A percentile compares a stretch with the other conserved stretches of the same genome.
phyloP scores from a whole-genome alignment of 2,329 filamentous ascomycete genomes.

The Venturia effusa region DNA sequence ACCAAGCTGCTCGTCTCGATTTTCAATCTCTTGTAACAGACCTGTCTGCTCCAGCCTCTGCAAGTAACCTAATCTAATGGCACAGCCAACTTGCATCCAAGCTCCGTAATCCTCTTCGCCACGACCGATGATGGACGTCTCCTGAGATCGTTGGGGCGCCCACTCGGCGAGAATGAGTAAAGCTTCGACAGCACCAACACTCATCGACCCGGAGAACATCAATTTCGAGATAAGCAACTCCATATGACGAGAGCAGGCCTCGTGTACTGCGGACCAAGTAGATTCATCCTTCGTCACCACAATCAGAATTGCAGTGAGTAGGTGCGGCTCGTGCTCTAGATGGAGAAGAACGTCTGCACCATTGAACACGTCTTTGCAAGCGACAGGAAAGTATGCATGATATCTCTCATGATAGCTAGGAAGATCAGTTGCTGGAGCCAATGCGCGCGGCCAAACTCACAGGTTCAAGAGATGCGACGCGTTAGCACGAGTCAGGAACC shows the following conservation, averaged over 20 bases:
- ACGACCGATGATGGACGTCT: slow-evolving; percentile 46
- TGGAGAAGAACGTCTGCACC: slow-evolving; percentile 42
- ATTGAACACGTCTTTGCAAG: slow-evolving; percentile 49
- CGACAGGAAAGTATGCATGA: slow-evolving; percentile 60
- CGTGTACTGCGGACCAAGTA: slow-evolving; percentile 51
- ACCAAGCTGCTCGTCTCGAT: slow-evolving; percentile 48
- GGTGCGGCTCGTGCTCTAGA: slow-evolving; percentile 51
- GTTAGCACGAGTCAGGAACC: background rate
- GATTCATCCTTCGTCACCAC: slow-evolving; percentile 62
- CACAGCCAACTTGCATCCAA: slow-evolving; percentile 68
- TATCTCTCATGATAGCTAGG: slow-evolving; percentile 53
- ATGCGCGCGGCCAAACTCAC: background rate
- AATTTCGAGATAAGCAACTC: slow-evolving; percentile 56
- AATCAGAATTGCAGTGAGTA: slow-evolving; percentile 59
- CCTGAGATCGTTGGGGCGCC: slow-evolving; percentile 44
- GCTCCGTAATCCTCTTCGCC: slow-evolving; percentile 65
- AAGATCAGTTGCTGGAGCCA: slow-evolving; percentile 10
- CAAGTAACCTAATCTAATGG: slow-evolving; percentile 58
- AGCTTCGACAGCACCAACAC: slow-evolving; percentile 61
- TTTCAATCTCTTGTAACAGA: slow-evolving; percentile 48
- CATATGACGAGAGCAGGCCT: slow-evolving; percentile 59
- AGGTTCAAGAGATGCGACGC: background rate
- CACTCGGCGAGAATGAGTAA: slow-evolving; percentile 61
- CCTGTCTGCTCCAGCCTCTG: slow-evolving; percentile 59
- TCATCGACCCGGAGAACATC: slow-evolving; percentile 54